These are phyloP conservation scores for Teunomyces tritomae DNA, from an alignment of 805 yeast species.

Conservation along the genomic window DNA sequence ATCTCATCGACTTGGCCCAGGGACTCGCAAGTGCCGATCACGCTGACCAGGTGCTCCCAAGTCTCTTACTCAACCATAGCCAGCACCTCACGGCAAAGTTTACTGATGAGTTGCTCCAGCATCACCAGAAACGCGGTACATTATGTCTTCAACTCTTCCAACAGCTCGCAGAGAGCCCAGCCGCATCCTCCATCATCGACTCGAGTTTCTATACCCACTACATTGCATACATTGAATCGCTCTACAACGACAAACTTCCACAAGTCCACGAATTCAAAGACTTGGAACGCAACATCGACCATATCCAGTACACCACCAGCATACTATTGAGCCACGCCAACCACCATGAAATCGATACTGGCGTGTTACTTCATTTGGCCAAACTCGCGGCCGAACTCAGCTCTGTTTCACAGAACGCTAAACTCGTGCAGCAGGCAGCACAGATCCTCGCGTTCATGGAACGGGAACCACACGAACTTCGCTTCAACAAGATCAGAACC, in stretches of 20 bases:
- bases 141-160: conserved; percentile 16
- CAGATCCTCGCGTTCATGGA: conserved; percentile 5
- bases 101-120: conserved; percentile 13
- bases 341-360: conserved; percentile 2
- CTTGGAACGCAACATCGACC: conserved; percentile 24
- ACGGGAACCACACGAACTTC: conserved; percentile 3
- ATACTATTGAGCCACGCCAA: neutral
- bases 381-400: conserved; percentile 24
- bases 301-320: conserved; percentile 15
- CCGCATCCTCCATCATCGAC: conserved; percentile 12
- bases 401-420: conserved; percentile 8
- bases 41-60: conserved; percentile 12
- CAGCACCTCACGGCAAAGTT: conserved; percentile 15
- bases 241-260: conserved; percentile 27
- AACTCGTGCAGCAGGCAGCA: conserved; percentile 1
- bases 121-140: conserved; percentile 6
- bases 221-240: conserved; percentile 25
- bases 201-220: conserved; percentile 18
- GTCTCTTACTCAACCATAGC: conserved; percentile 10
- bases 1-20: conserved; percentile 28
- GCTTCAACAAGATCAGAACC: conserved; percentile 9
- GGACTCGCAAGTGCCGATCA: conserved; percentile 9
- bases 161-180: conserved; percentile 3
- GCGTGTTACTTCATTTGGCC: conserved; percentile 14
- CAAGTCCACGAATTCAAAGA: conserved; percentile 35